Conservation (phyloP, 371 early-diverging fungal genomes). For the Mortierella sp. region DNA sequence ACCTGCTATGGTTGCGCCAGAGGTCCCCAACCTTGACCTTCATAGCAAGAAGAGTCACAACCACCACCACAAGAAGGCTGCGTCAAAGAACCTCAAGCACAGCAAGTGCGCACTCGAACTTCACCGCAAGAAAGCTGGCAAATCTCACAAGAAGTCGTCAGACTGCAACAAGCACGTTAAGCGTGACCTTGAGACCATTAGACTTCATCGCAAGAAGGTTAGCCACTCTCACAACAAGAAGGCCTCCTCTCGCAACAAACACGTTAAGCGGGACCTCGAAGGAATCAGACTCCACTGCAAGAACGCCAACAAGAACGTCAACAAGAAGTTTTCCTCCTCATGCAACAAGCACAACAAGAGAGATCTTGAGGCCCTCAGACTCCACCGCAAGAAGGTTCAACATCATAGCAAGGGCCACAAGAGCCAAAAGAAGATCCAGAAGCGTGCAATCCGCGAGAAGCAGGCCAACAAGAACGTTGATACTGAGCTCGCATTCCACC, state of each 20-base stretch:
- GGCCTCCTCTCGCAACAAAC: neutral
- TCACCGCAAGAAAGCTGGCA: constrained; percentile 14
- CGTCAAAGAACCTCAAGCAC: constrained; percentile 12
- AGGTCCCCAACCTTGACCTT: neutral
- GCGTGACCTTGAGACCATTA: neutral
- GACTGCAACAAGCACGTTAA: constrained; percentile 12
- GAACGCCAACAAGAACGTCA: no score
- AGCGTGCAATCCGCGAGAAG: constrained; percentile 15
- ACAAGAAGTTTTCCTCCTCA: no score
- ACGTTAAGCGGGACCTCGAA: constrained; percentile 4
- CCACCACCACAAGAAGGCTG: constrained; percentile 13
- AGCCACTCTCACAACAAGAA: no score
- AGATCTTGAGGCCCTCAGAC: neutral
- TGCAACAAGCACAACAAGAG: constrained; percentile 15
- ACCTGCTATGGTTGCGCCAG: neutral
- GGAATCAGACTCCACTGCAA: constrained; percentile 8
- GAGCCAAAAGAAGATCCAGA: constrained; percentile 6
- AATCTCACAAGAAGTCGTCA: constrained; percentile 11
- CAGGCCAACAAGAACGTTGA: constrained; percentile 9
- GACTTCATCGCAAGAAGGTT: no score
- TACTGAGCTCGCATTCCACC: constrained; percentile 37
- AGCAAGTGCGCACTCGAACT: constrained; percentile 28
- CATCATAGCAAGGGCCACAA: neutral
- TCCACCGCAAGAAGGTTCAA: constrained; percentile 16
- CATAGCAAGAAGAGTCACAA: constrained; percentile 5